phyloP scores from a whole-genome alignment of 2,329 filamentous ascomycete species.

The Lomentospora prolificans region DNA sequence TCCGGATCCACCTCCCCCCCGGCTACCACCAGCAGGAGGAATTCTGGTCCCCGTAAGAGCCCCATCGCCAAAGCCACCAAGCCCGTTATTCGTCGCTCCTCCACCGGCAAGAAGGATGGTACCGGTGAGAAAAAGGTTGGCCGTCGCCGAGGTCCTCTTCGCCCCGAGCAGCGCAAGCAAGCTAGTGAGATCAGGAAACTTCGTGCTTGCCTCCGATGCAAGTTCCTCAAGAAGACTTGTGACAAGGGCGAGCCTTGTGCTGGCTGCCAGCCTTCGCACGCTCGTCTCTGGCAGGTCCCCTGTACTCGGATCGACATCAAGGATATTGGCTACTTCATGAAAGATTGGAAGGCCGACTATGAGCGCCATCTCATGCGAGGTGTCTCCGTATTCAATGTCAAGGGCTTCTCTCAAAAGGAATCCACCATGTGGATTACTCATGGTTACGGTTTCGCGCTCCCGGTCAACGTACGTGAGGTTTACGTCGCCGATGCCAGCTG shows the following conservation, averaged over 20 bases:
- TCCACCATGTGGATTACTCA: slow-evolving; percentile 85
- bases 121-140: slow-evolving; percentile 84
- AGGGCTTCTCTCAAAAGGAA: slow-evolving; percentile 63
- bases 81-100: slow-evolving; percentile 71
- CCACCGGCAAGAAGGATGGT: slow-evolving; percentile 67
- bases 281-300: slow-evolving; percentile 91
- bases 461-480: slow-evolving; percentile 88
- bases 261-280: slow-evolving; percentile 91
- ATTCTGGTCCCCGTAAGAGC: slow-evolving; percentile 63
- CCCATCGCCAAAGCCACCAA: slow-evolving; percentile 60
- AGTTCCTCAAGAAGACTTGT: slow-evolving; percentile 98
- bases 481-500: slow-evolving; percentile 86
- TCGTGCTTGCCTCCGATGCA: slow-evolving; percentile 87
- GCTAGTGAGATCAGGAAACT: slow-evolving; percentile 95
- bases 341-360: slow-evolving; percentile 97
- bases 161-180: slow-evolving; percentile 91
- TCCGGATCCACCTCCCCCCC: slow-evolving; percentile 52
- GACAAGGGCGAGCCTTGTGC: slow-evolving; percentile 95
- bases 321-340: slow-evolving; percentile 97
- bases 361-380: slow-evolving; percentile 80
- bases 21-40: slow-evolving; percentile 55
- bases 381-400: slow-evolving; percentile 90
- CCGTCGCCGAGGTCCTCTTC: slow-evolving; percentile 76
- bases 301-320: slow-evolving; percentile 98
- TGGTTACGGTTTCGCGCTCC: slow-evolving; percentile 86